These are phyloP conservation scores for Colletotrichum higginsianum DNA, from an alignment of 2,329 filamentous ascomycete species.

Conservation along the genomic window DNA sequence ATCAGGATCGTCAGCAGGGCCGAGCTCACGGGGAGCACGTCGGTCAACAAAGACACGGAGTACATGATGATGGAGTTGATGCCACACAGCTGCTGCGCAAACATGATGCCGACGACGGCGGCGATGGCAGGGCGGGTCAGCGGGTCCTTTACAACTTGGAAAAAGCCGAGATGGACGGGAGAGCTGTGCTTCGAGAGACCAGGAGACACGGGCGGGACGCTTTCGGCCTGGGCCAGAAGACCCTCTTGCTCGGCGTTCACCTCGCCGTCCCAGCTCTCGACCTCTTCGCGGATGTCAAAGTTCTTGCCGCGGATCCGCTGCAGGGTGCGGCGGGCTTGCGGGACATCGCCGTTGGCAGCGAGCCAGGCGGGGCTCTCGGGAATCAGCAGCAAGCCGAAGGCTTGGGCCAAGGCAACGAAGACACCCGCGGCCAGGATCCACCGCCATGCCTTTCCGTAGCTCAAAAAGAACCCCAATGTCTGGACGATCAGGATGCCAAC, in stretches of 20 bases:
- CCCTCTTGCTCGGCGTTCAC: conserved; percentile 77
- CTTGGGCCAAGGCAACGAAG: conserved; percentile 76
- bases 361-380: conserved; percentile 93
- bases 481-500: conserved; percentile 89
- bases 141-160: conserved; percentile 77
- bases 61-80: conserved; percentile 99
- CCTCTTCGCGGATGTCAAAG: conserved; percentile 81
- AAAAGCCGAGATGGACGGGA: conserved; percentile 68
- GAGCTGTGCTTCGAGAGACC: conserved; percentile 43
- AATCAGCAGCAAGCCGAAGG: conserved; percentile 79
- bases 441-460: conserved; percentile 84
- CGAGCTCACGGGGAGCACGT: conserved; percentile 85
- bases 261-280: conserved; percentile 70
- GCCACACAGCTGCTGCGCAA: conserved; percentile 91
- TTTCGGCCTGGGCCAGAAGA: conserved; percentile 65
- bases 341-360: conserved; percentile 74
- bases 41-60: conserved; percentile 88
- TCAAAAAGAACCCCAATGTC: conserved; percentile 88
- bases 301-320: conserved; percentile 81
- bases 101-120: conserved; percentile 91
- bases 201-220: conserved; percentile 45
- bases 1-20: conserved; percentile 89
- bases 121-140: conserved; percentile 81
- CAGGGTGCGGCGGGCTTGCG: conserved; percentile 76
- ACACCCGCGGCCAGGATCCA: conserved; percentile 84